Base-by-base conservation (phyloP, 257 asterid species). In the Nemophila menziesii region DNA sequence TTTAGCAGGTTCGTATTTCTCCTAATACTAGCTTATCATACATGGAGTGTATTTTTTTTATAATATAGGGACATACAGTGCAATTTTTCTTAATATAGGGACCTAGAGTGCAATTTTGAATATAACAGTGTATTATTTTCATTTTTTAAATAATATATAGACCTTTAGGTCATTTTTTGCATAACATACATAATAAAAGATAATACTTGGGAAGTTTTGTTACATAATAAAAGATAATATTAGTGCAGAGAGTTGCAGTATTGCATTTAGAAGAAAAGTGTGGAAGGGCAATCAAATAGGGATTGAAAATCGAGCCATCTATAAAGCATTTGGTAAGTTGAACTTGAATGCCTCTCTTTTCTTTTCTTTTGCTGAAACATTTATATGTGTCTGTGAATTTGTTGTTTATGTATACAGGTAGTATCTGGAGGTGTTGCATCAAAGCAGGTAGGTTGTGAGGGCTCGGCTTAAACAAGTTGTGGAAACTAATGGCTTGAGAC, bases 391-490 rank as follows among this genome's bases (percentile, higher is more conserved):
- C 50, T 36, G 14, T 48, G 48, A 48, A 34, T 19, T 34, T 16
- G 42, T 45, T 51, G n/a, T 23, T 33, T 26, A 22, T 42, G 48
- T 58, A 45, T 50, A 26, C 63, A 90, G 96, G 99, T 90, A n/a
- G 96, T 74, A 22, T 78, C 94, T 10, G 99, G 99, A 51, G 99
- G 99, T 21, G 99, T 90, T 64, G 99, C 99, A 20, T 85, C 93
- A 12, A 90, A 85, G 57, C 78, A 79, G 56, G 77, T 72, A n/a
- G n/a, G n/a, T n/a, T 46, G 92, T 85, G 4, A 63, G 94, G 70
- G 58, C 68, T 68, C 82, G 71, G 17, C 99, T 85, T 22, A 68
- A 61, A 34, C 60, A 57, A 52, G 63, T 85, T 27, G 94, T 57
- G 14, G 76, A 71, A 22, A 71, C 56, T 65, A 79, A 71, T 11